These are phyloP conservation scores for Rhytidhysteron rufulum DNA, from an alignment of 2,329 filamentous ascomycete species.

Conservation along the genomic window DNA sequence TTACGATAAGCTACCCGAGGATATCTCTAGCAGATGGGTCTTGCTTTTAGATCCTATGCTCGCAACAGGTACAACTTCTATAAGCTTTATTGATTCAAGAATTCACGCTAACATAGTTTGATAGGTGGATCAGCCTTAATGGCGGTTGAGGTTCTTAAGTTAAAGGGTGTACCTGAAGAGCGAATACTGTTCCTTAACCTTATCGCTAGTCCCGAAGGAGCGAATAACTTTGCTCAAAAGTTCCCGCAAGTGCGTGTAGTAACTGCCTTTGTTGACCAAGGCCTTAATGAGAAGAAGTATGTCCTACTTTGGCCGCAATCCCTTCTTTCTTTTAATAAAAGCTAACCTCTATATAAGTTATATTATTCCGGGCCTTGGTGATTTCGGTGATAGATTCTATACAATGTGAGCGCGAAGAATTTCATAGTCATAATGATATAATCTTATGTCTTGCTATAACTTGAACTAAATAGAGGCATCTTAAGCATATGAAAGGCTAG, in stretches of 20 bases:
- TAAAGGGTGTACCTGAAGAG: slow-evolving; percentile 87
- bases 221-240: slow-evolving; percentile 80
- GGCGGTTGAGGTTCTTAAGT: slow-evolving; percentile 90
- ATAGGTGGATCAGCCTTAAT: slow-evolving; percentile 91
- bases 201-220: slow-evolving; percentile 93
- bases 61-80: slow-evolving; percentile 73
- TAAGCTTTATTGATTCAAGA: neutral
- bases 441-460: no score
- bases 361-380: slow-evolving; percentile 88
- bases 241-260: slow-evolving; percentile 89
- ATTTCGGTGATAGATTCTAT: slow-evolving; percentile 95
- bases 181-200: slow-evolving; percentile 94
- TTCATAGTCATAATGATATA: no score
- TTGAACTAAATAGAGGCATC: no score
- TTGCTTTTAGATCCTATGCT: slow-evolving; percentile 98
- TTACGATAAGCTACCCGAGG: slow-evolving; percentile 94
- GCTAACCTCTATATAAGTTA: slow-evolving; percentile 58
- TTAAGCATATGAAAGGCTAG: no score
- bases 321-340: neutral
- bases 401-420: slow-evolving; percentile 70
- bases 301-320: slow-evolving; percentile 31
- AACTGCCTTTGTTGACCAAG: slow-evolving; percentile 92
- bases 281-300: slow-evolving; percentile 97
- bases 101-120: no score
- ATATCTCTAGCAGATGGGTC: slow-evolving; percentile 91